Percentiles rank a stretch among this genome's conserved stretches.
Conservation (phyloP, 176 grass and related monocot genomes). For the Zea luxurians region DNA sequence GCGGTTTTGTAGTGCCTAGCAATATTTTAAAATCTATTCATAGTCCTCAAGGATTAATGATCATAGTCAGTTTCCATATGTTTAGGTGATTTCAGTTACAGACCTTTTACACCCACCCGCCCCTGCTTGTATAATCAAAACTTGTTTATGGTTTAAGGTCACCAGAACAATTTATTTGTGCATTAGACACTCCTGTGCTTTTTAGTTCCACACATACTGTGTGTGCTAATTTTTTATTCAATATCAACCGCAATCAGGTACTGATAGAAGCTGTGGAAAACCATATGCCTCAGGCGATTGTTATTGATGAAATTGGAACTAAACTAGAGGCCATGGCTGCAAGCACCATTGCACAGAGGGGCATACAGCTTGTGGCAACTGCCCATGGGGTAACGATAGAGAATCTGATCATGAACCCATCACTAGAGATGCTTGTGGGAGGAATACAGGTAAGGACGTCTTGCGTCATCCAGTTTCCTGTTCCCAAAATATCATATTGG, state of each 20-base stretch:
- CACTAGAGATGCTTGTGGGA: conserved; percentile 82
- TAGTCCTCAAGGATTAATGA: neutral
- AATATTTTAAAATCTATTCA: neutral
- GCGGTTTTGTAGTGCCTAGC: neutral
- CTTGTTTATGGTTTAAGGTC: neutral
- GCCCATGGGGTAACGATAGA: conserved; percentile 92
- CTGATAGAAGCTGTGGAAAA: conserved; percentile 97
- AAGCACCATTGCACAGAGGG: conserved; percentile 89
- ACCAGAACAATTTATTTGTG: neutral
- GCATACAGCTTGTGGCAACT: conserved; percentile 90
- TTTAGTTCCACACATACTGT: neutral
- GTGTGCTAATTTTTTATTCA: conserved; percentile 3
- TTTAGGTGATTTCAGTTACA: too few species aligned
- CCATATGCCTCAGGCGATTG: conserved; percentile 93
- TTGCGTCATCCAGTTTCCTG: neutral
- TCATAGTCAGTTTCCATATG: neutral
- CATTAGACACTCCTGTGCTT: neutral
- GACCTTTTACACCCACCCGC: too few species aligned
- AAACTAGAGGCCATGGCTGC: conserved; percentile 87
- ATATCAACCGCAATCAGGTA: conserved; percentile 58
- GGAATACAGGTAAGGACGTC: conserved; percentile 71
- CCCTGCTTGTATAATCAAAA: too few species aligned
- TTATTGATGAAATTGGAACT: conserved; percentile 97
- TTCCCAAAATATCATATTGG: neutral
- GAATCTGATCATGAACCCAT: conserved; percentile 88